Base-by-base conservation (phyloP, 768 basidiomycete genomes). In the Boletus reticuloceps region DNA sequence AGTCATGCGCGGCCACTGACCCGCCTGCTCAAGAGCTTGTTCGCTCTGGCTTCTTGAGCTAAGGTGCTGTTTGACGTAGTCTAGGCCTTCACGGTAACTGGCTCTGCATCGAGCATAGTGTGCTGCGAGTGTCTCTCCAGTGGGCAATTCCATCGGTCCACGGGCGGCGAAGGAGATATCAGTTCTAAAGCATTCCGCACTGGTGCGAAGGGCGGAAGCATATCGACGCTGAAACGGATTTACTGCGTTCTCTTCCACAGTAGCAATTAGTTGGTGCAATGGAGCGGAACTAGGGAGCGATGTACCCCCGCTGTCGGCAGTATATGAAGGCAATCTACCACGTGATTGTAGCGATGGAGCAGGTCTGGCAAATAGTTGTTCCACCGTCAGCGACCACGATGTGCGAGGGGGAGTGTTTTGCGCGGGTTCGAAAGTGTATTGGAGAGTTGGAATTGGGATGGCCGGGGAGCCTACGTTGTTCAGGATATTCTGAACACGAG, bases 1-100 rank as follows among this genome's bases (percentile, higher is more conserved):
- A 5, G 73, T 72, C 14, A 74, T 45, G 8, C 70, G 67, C 13
- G 77, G 77, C 76, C 77, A 78, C 53, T 70, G 62, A 14, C 69
- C 71, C 0, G 67, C 56, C 22, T 42, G 40, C n/a, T 44, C 20
- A 3, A 69, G 29, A 10, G 64, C 51, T 7, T 32, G 34, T 54
- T 72, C 69, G 4, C 55, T 51, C 9, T n/a, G 19, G 27, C 43
- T 65, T 19, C 16, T 42, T 5, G 69, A 60, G 55, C 17, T 63
- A 48, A 63, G 54, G 19, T 20, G 2, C 2, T 49, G 20, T 27
- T 19, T 29, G 45, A 69, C 17, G 16, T 34, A 1, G 2, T 16
- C 14, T 16, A 63, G 37, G 7, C 25, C n/a, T 4, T 47, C 6
- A 3, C n/a, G 19, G 41, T 59, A 65, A 20, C 17, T 37, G 6